Conservation (phyloP, 2,329 filamentous ascomycete genomes). For the Cordyceps javanica region DNA sequence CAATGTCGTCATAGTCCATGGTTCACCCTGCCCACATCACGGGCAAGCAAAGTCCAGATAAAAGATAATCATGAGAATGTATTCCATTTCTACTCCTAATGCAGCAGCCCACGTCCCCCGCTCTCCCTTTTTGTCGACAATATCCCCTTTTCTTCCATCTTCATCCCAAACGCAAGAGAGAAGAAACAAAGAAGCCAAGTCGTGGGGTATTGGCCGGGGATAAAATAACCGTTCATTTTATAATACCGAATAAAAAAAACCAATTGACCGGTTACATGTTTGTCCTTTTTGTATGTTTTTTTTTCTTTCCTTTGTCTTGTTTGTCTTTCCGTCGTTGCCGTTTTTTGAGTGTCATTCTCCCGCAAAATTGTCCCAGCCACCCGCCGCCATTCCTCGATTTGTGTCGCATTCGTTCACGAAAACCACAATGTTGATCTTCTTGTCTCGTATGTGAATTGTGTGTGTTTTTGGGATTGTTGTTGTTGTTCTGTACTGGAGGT, state of each 20-base stretch:
- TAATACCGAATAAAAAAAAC: constrained; percentile 10
- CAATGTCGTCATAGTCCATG: not conserved
- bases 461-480: constrained; percentile 12
- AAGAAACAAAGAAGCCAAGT: not conserved
- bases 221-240: constrained; percentile 11
- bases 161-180: not conserved
- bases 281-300: constrained; percentile 11
- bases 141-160: not conserved
- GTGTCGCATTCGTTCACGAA: constrained; percentile 4
- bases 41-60: not conserved
- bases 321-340: constrained; percentile 10
- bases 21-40: not conserved
- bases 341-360: not conserved
- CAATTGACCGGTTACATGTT: constrained; percentile 12
- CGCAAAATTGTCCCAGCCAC: not conserved
- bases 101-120: constrained; percentile 1
- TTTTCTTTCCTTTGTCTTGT: constrained; percentile 6
- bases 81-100: constrained; percentile 12
- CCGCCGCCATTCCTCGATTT: not conserved
- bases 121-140: not conserved
- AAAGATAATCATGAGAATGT: constrained; percentile 6
- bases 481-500: constrained; percentile 12
- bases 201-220: constrained; percentile 2
- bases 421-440: not conserved
- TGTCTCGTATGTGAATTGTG: constrained; percentile 7